These are phyloP conservation scores for Podaxis pistillaris DNA, from an alignment of 768 basidiomycete species.

Conservation along the genomic window DNA sequence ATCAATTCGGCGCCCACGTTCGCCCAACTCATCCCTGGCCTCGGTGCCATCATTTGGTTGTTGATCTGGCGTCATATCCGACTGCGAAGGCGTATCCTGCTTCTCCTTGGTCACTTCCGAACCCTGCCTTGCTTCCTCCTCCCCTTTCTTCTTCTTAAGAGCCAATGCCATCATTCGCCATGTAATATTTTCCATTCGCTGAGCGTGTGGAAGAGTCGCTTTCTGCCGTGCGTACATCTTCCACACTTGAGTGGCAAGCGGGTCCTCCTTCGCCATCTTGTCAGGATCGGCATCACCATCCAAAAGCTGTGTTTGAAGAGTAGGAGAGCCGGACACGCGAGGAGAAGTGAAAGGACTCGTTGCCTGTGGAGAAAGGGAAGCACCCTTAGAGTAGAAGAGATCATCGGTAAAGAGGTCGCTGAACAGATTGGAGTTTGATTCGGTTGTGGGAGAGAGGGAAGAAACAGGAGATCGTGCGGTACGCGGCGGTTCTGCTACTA, in stretches of 20 bases:
- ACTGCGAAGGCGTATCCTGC: slow-evolving; percentile 14
- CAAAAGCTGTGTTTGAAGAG: slow-evolving; percentile 46
- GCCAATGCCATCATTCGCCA: slow-evolving; percentile 99
- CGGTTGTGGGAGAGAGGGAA: slow-evolving; percentile 39
- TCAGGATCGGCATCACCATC: slow-evolving; percentile 57
- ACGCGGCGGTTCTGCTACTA: slow-evolving; percentile 13
- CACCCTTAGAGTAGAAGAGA: slow-evolving; percentile 45
- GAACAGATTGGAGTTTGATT: slow-evolving; percentile 63
- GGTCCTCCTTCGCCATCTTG: slow-evolving; percentile 77
- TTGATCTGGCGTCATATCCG: slow-evolving; percentile 20
- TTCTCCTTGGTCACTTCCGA: slow-evolving; percentile 14
- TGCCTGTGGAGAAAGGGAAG: slow-evolving; percentile 38
- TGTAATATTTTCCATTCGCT: slow-evolving; percentile 96
- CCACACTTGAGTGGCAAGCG: slow-evolving; percentile 95
- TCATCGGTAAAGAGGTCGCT: slow-evolving; percentile 72
- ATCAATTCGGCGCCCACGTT: slow-evolving; percentile 73
- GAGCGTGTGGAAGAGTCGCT: slow-evolving; percentile 85
- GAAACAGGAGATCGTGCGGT: slow-evolving; percentile 42
- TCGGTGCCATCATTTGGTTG: slow-evolving; percentile 20
- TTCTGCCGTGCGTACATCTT: slow-evolving; percentile 92
- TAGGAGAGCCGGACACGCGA: slow-evolving; percentile 65
- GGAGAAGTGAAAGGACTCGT: slow-evolving; percentile 65
- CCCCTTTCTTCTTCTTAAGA: slow-evolving; percentile 84
- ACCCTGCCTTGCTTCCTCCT: slow-evolving; percentile 43
- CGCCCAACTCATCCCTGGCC: slow-evolving; percentile 30